Conservation (phyloP, 2,329 filamentous ascomycete species). For the Paecilomyces variotii region DNA sequence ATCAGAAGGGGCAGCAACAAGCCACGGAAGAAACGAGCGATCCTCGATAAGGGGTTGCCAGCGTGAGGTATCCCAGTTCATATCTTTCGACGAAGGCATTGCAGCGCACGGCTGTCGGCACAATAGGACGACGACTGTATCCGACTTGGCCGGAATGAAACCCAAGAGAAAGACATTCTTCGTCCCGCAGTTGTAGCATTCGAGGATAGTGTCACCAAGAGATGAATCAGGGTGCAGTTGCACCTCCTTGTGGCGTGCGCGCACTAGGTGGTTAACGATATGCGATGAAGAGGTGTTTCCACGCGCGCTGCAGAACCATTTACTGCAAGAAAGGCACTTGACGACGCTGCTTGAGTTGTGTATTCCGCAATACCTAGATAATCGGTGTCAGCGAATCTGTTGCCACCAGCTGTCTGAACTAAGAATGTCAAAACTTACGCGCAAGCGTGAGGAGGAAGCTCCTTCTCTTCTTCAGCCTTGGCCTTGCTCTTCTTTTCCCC, state of each 20-base stretch:
- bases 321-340: conserved; percentile 90
- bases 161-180: conserved; percentile 97
- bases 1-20: conserved; percentile 80
- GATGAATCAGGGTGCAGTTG: conserved; percentile 90
- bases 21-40: conserved; percentile 88
- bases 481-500: conserved; percentile 56
- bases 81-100: conserved; percentile 92
- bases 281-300: conserved; percentile 95
- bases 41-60: conserved; percentile 98
- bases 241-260: conserved; percentile 96
- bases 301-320: conserved; percentile 98
- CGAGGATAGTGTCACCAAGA: conserved; percentile 88
- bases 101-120: conserved; percentile 95
- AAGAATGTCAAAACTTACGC: conserved; percentile 54
- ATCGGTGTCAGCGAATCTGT: conserved; percentile 3
- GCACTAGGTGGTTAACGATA: conserved; percentile 95
- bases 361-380: conserved; percentile 80
- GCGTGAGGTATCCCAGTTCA: conserved; percentile 98
- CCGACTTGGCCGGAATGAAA: conserved; percentile 97
- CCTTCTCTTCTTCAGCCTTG: conserved; percentile 70
- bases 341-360: conserved; percentile 93
- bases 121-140: conserved; percentile 92
- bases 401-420: not conserved
- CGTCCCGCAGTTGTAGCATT: conserved; percentile 99
- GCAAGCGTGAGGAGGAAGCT: conserved; percentile 90